Evolutionary conservation across 2,329 filamentous ascomycete species (phyloP).

Genomic region (Ophiobolus disseminans): DNA sequence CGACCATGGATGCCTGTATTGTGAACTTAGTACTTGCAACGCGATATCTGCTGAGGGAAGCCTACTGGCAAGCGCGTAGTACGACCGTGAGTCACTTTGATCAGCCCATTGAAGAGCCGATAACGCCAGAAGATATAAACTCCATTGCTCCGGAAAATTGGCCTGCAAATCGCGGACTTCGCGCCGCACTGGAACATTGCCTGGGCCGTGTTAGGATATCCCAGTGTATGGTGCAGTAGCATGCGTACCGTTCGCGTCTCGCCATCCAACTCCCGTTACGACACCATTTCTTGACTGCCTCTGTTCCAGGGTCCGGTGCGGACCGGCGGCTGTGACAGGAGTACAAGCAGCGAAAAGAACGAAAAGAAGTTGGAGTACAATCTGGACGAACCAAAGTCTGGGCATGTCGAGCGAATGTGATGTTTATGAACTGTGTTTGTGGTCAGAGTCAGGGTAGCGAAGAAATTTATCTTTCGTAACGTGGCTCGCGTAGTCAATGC

Average conservation of each 20-base stretch:
- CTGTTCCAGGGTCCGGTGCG: background rate
- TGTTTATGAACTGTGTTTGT: background rate
- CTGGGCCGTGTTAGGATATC: conserved; percentile 28
- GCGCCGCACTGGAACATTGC: conserved; percentile 55
- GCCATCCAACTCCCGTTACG: conserved; percentile 27
- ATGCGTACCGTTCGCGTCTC: conserved; percentile 25
- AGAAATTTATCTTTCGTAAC: background rate
- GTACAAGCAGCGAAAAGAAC: conserved; percentile 11
- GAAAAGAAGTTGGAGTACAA: conserved; percentile 7
- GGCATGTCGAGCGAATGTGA: conserved; percentile 14
- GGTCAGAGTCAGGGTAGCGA: background rate
- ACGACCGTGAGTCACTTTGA: conserved; percentile 71
- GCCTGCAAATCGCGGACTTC: conserved; percentile 71
- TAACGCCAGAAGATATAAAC: conserved; percentile 77
- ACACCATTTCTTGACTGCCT: conserved; percentile 15
- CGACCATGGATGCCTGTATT: conserved; percentile 42
- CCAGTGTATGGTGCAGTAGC: background rate
- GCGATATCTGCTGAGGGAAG: accelerated
- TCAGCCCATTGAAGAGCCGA: conserved; percentile 71
- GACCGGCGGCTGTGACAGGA: background rate
- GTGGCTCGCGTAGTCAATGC: background rate
- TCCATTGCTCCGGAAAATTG: conserved; percentile 70
- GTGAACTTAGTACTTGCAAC: background rate
- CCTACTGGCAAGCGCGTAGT: conserved; percentile 77
- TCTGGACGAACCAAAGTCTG: background rate